phyloP scores from a whole-genome alignment of 169 alveolate species.

The Cryptosporidium parvum region DNA sequence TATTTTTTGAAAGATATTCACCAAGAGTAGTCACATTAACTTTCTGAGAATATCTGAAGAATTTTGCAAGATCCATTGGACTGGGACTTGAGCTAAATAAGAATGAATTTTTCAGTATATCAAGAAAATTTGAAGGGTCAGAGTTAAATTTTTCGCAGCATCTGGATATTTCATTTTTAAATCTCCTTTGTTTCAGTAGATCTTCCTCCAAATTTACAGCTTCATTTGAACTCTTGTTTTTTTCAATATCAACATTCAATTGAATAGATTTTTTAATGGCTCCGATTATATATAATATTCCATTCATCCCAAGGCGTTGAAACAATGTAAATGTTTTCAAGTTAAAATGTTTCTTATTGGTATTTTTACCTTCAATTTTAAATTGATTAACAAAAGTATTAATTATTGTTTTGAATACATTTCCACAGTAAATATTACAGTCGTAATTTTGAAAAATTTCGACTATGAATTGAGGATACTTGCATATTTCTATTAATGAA shows the following conservation, averaged over 20 bases:
- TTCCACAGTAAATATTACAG: slow-evolving; percentile 49
- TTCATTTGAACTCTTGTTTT: not conserved
- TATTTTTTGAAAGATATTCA: slow-evolving; percentile 64
- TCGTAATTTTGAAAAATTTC: slow-evolving; percentile 67
- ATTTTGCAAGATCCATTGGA: slow-evolving; percentile 37
- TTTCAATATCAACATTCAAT: not conserved
- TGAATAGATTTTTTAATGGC: not conserved
- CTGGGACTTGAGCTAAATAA: slow-evolving; percentile 3
- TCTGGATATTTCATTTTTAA: not conserved
- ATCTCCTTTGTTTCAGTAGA: not conserved
- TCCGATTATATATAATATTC: slow-evolving; percentile 1
- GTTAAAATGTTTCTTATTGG: not conserved
- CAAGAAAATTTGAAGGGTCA: slow-evolving; percentile 24
- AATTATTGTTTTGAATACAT: slow-evolving; percentile 44
- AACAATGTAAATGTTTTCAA: slow-evolving; percentile 38
- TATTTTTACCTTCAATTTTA: slow-evolving; percentile 9
- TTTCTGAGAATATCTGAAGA: slow-evolving; percentile 33
- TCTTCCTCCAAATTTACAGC: not conserved
- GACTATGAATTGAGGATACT: slow-evolving; percentile 14
- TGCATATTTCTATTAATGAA: slow-evolving; percentile 39
- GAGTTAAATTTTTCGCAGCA: slow-evolving; percentile 21
- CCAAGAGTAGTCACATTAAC: slow-evolving; percentile 40
- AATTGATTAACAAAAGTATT: slow-evolving; percentile 47
- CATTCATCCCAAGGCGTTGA: slow-evolving; percentile 63
- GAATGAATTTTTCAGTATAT: not conserved